Percentiles rank a stretch among this genome's conserved stretches.
Conservation (phyloP, 257 asterid genomes). For the Scutellaria barbata region DNA sequence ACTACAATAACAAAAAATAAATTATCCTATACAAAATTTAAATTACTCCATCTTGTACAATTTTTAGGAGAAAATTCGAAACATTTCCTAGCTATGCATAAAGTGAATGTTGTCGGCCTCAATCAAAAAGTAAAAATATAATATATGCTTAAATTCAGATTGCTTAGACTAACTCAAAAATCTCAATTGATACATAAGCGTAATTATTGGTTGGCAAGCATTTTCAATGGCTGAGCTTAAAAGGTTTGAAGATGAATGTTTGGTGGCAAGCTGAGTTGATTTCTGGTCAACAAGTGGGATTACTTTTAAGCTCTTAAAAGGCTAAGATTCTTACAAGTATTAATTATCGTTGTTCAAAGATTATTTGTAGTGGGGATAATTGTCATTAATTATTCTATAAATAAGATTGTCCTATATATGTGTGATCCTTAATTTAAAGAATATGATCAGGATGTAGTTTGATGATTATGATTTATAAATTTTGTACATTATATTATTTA, state of each 20-base stretch:
- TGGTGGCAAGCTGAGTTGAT: constrained; percentile 20
- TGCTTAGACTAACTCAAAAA: background rate
- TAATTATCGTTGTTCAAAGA: background rate
- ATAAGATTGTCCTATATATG: background rate
- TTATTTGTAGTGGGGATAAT: constrained; percentile 1
- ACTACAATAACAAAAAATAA: too few relatives aligned
- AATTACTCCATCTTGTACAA: background rate
- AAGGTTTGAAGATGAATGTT: background rate
- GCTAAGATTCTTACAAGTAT: constrained; percentile 16
- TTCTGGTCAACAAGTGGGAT: constrained; percentile 30
- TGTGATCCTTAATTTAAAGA: too few relatives aligned
- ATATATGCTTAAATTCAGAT: too few relatives aligned
- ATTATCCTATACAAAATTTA: too few relatives aligned
- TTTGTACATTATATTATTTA: too few relatives aligned
- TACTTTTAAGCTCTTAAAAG: background rate
- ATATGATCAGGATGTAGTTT: too few relatives aligned
- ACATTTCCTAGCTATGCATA: background rate
- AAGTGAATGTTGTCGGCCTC: constrained; percentile 12
- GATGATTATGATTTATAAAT: too few relatives aligned
- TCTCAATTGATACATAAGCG: constrained; percentile 5
- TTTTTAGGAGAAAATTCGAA: too few relatives aligned
- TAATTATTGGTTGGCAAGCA: constrained; percentile 26
- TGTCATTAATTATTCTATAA: constrained; percentile 22
- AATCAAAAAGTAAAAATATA: constrained; percentile 1
- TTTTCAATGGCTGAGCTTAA: constrained; percentile 35